Percentiles rank a stretch among this genome's conserved stretches.
Conservation (phyloP, 164 flowering plant genomes). For the Buxus sempervirens region DNA sequence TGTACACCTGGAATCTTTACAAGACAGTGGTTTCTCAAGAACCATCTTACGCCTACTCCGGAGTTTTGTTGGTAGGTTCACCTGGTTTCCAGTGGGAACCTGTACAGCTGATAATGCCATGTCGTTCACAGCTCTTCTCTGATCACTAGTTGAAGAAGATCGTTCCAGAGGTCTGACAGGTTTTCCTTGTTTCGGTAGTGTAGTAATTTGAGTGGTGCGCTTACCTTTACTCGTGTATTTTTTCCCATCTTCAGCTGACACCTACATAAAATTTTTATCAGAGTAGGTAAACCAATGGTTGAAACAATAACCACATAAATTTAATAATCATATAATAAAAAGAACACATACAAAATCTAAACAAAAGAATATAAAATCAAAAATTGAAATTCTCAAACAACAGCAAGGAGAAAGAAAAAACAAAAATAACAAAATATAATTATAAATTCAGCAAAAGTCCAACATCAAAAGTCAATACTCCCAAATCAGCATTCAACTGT, state of each 20-base stretch:
- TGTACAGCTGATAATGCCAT: slow-evolving; percentile 34
- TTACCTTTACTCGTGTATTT: slow-evolving; percentile 35
- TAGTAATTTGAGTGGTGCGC: slow-evolving; percentile 31
- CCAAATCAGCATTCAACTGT: too few relatives aligned
- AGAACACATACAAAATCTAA: background rate
- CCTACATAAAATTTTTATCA: slow-evolving; percentile 25
- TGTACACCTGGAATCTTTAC: slow-evolving; percentile 33
- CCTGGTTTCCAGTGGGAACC: slow-evolving; percentile 35
- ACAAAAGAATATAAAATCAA: background rate
- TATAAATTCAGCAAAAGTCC: too few relatives aligned
- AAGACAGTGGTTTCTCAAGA: slow-evolving; percentile 25
- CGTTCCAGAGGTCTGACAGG: slow-evolving; percentile 36
- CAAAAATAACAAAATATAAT: too few relatives aligned
- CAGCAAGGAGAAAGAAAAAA: too few relatives aligned
- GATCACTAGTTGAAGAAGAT: slow-evolving; percentile 41
- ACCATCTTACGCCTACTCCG: slow-evolving; percentile 71
- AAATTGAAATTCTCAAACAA: background rate
- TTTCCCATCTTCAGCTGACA: slow-evolving; percentile 35
- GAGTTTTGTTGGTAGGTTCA: slow-evolving; percentile 43
- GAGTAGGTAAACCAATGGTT: too few relatives aligned
- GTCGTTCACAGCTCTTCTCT: slow-evolving; percentile 35
- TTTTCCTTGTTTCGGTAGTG: slow-evolving; percentile 36
- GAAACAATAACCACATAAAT: background rate
- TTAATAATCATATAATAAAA: background rate
- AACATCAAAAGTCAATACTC: too few relatives aligned